Evolutionary conservation across 2,329 filamentous ascomycete genomes (phyloP).

Genomic region (Aspergillus felis): DNA sequence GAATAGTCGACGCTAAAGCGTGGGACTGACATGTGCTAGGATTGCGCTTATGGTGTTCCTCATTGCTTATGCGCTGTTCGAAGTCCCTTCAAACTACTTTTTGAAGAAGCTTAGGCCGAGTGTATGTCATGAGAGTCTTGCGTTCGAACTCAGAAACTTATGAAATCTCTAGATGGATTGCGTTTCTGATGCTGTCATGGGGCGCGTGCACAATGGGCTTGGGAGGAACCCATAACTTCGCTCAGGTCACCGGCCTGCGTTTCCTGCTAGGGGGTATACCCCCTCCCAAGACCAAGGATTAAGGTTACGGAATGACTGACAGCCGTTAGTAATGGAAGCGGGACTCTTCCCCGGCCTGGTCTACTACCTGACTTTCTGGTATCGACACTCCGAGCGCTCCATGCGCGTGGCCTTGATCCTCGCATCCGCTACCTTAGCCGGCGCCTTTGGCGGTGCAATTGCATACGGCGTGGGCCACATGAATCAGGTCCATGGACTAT

Average conservation of each 20-base stretch:
- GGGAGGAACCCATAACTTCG: constrained; percentile 42
- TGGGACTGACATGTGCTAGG: constrained; percentile 14
- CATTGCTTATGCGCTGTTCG: constrained; percentile 48
- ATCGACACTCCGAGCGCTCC: constrained; percentile 53
- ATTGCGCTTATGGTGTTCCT: constrained; percentile 48
- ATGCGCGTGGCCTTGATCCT: constrained; percentile 56
- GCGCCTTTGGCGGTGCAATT: constrained; percentile 52
- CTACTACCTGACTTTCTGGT: constrained; percentile 52
- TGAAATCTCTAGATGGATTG: constrained; percentile 41
- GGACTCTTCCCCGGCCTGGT: constrained; percentile 50
- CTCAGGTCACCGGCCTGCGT: constrained; percentile 43
- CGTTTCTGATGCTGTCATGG: constrained; percentile 50
- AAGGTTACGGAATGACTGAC: not conserved
- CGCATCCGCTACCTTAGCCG: constrained; percentile 53
- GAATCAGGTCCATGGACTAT: constrained; percentile 27
- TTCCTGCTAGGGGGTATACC: constrained; percentile 42
- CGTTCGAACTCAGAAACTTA: not conserved
- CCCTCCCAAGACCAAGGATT: not conserved
- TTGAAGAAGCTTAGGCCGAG: constrained; percentile 47
- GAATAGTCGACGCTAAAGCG: not conserved
- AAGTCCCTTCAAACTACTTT: constrained; percentile 49
- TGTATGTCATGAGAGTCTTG: constrained; percentile 18
- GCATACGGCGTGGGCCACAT: constrained; percentile 50
- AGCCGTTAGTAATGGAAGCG: constrained; percentile 42
- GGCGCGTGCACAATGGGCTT: constrained; percentile 47